Evolutionary conservation across 2,329 filamentous ascomycete species (phyloP).

Genomic region (Teratosphaeria epicoccoides): DNA sequence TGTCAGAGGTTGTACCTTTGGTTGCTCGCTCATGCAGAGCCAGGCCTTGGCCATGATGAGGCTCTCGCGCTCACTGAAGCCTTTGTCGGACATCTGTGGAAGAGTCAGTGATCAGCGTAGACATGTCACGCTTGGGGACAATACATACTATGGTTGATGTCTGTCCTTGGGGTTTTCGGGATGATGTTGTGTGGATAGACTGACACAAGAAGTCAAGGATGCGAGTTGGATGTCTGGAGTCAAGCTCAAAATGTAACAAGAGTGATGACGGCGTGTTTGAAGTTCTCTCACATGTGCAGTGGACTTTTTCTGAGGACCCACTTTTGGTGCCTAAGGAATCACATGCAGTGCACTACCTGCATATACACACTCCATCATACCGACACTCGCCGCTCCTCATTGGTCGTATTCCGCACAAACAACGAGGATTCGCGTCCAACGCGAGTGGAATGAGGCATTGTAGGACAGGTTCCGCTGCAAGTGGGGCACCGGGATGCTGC

Average conservation of each 20-base stretch:
- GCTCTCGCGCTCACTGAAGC: constrained; percentile 13
- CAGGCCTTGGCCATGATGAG: constrained; percentile 14
- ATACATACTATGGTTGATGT: not conserved
- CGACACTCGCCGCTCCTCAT: not conserved
- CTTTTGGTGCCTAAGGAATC: constrained; percentile 1
- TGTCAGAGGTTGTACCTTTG: constrained; percentile 12
- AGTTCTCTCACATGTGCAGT: not conserved
- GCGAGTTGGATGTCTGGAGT: not conserved
- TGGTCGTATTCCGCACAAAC: not conserved
- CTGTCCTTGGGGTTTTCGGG: not conserved
- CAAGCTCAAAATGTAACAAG: not conserved
- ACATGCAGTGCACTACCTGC: not conserved
- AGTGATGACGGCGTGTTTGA: not conserved
- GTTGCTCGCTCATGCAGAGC: constrained; percentile 13
- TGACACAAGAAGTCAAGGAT: not conserved
- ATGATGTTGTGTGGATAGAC: not conserved
- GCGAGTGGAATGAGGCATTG: not conserved
- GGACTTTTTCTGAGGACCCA: not conserved
- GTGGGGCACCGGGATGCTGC: not conserved
- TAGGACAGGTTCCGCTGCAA: not conserved
- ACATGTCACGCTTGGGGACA: no score
- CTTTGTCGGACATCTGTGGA: constrained; percentile 4
- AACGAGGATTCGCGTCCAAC: not conserved
- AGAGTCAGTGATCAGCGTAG: not conserved
- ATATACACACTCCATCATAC: not conserved